Evolutionary conservation across 2,329 filamentous ascomycete species (phyloP), one percentile per base, ranked within the genome.

Genomic region (Diaporthe citriasiana): DNA sequence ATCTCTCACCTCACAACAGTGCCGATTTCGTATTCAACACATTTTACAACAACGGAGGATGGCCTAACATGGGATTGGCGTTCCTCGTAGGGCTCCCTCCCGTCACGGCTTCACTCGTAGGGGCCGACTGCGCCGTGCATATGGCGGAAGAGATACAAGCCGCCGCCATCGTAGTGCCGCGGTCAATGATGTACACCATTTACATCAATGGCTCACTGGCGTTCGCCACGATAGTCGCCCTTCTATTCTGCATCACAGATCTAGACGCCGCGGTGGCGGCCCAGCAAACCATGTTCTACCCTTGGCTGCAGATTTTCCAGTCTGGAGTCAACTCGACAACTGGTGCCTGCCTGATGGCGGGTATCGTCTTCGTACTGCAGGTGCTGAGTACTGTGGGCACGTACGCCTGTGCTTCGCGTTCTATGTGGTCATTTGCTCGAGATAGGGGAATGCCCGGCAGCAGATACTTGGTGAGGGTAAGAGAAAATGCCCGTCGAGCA

Each of bases 221-320:
- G 0, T 88, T 90, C 59, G 83, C 86, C 30, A 88, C 90, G 83
- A 78, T 90, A 33, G 82, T 90, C n/a, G 87, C 87, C 0, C 82
- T 89, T 53, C 84, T 89, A 8, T 91, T 90, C 76, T 89, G 86
- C 38, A 82, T 91, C 19, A 84, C 85, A 1, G 84, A 90, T 72
- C 80, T 88, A 15, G 82, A 86, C 13, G 79, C 78, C 0, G 84
- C 87, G 1, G 79, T 89, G 4, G 79, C 80, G 0, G 73, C 79
- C 0, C 51, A 73, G 0, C 53, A 76, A 1, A 78, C 75, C 4
- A 65, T 79, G 57, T 77, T 76, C 55, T 81, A 80, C 63, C 80
- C 80, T 1, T 80, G 78, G 47, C 70, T 81, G 13, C 55, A 79
- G 25, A 74, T 81, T 3, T 80, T 81, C 69, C 42, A 78, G 25